These are phyloP conservation scores for Rhododendron kiyosumense DNA, from an alignment of 148 eudicot genomes.

Conservation along the genomic window DNA sequence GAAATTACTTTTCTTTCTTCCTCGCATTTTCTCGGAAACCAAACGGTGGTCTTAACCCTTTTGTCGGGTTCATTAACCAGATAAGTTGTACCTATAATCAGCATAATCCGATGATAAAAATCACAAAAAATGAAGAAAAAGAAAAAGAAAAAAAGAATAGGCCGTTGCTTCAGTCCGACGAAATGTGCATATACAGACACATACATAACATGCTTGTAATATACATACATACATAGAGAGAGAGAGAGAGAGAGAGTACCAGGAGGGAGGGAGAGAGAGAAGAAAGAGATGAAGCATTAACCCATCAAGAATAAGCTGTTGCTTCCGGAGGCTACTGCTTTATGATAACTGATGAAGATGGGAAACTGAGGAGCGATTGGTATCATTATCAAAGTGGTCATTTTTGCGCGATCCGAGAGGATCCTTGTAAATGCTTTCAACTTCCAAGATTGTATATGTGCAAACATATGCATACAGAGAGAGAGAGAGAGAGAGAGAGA, in stretches of 20 bases:
- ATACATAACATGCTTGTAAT: neutral
- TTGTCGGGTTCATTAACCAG: neutral
- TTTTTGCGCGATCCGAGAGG: neutral
- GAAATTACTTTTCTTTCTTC: neutral
- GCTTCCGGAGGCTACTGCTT: neutral
- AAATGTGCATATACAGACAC: neutral
- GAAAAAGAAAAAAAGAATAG: neutral
- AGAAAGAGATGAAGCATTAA: neutral
- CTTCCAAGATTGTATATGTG: neutral
- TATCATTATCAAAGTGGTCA: neutral
- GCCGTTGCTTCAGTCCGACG: neutral
- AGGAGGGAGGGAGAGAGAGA: neutral
- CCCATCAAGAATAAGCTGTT: neutral
- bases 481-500: neutral
- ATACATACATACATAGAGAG: neutral
- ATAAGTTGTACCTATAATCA: neutral
- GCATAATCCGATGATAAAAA: neutral
- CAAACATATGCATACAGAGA: neutral
- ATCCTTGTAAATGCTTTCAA: neutral
- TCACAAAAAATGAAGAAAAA: neutral
- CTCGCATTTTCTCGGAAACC: neutral
- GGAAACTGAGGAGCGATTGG: conserved; percentile 1
- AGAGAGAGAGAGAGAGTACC: neutral
- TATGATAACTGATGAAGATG: neutral
- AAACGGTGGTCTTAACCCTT: neutral